Conservation (phyloP, 2,329 filamentous ascomycete species). For the Ambrosiella xylebori region DNA sequence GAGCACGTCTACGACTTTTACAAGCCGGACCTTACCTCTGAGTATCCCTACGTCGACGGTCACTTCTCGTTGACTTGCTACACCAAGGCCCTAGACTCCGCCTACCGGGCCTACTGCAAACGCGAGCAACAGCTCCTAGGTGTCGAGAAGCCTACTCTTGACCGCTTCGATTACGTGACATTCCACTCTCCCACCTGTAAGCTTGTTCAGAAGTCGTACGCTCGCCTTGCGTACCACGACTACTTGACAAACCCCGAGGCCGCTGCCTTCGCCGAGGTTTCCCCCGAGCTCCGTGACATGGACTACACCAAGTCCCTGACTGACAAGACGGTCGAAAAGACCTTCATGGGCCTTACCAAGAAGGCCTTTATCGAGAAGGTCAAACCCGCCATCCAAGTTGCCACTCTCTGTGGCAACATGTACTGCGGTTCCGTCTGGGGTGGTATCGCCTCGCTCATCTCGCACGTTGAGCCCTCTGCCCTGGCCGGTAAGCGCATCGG, state of each 20-base stretch:
- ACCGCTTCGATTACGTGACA: slow-evolving; percentile 67
- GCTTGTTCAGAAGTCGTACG: slow-evolving; percentile 71
- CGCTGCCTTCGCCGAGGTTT: slow-evolving; percentile 54
- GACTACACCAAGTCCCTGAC: slow-evolving; percentile 63
- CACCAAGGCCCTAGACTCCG: slow-evolving; percentile 59
- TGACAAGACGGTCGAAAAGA: slow-evolving; percentile 74
- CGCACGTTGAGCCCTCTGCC: slow-evolving; percentile 42
- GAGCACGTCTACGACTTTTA: slow-evolving; percentile 78
- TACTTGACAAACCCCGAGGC: slow-evolving; percentile 54
- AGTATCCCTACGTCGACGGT: slow-evolving; percentile 73
- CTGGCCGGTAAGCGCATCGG: slow-evolving; percentile 57
- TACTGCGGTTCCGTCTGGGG: slow-evolving; percentile 58
- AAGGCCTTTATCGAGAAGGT: slow-evolving; percentile 70
- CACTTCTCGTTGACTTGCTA: slow-evolving; percentile 74
- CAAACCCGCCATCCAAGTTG: slow-evolving; percentile 53
- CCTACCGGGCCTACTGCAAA: slow-evolving; percentile 66
- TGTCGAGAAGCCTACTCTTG: slow-evolving; percentile 44
- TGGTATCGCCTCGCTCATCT: slow-evolving; percentile 54
- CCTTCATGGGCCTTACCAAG: slow-evolving; percentile 69
- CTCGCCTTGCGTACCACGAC: slow-evolving; percentile 70
- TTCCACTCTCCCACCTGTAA: slow-evolving; percentile 84
- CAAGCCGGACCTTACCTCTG: slow-evolving; percentile 75
- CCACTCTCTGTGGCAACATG: slow-evolving; percentile 59
- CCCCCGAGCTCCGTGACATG: slow-evolving; percentile 59
- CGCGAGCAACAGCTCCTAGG: slow-evolving; percentile 45